Evolutionary conservation across 495 filamentous ascomycete species (phyloP).

Genomic region (Penicillium malachiteum): DNA sequence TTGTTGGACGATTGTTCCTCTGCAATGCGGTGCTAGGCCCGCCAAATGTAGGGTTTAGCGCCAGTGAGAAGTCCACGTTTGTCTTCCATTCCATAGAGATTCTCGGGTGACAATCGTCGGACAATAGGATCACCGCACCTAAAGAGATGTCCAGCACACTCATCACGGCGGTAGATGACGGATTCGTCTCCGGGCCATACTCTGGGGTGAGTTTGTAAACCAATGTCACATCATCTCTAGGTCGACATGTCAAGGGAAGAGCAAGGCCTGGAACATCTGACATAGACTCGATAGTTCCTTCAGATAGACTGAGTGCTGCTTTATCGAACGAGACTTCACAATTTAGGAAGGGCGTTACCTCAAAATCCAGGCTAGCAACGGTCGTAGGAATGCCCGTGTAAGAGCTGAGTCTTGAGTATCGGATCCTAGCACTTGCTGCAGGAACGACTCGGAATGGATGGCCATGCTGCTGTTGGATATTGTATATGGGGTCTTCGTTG

Average conservation of each 20-base stretch:
- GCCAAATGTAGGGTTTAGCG: constrained; percentile 61
- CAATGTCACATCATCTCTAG: constrained; percentile 82
- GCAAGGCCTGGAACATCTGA: constrained; percentile 55
- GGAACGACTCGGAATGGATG: constrained; percentile 73
- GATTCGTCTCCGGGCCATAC: constrained; percentile 53
- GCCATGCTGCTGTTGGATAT: constrained; percentile 58
- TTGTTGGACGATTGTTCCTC: constrained; percentile 53
- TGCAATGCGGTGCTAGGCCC: constrained; percentile 57
- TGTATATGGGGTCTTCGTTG: constrained; percentile 59
- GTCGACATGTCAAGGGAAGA: constrained; percentile 68
- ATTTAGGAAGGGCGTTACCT: constrained; percentile 79
- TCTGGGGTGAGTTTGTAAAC: constrained; percentile 74
- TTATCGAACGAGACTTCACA: constrained; percentile 68
- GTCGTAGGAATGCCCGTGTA: constrained; percentile 63
- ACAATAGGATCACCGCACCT: constrained; percentile 62
- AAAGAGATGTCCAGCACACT: constrained; percentile 64
- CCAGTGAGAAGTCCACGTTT: constrained; percentile 76
- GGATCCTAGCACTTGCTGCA: constrained; percentile 77
- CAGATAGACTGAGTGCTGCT: constrained; percentile 62
- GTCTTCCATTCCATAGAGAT: constrained; percentile 82
- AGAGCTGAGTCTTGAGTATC: constrained; percentile 72
- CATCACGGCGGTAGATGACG: constrained; percentile 45
- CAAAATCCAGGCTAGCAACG: constrained; percentile 81
- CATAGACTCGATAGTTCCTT: constrained; percentile 68
- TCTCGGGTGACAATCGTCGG: constrained; percentile 63